These are phyloP conservation scores for Periglandula ipomoeae DNA, from an alignment of 2,329 filamentous ascomycete genomes.

Conservation along the genomic window DNA sequence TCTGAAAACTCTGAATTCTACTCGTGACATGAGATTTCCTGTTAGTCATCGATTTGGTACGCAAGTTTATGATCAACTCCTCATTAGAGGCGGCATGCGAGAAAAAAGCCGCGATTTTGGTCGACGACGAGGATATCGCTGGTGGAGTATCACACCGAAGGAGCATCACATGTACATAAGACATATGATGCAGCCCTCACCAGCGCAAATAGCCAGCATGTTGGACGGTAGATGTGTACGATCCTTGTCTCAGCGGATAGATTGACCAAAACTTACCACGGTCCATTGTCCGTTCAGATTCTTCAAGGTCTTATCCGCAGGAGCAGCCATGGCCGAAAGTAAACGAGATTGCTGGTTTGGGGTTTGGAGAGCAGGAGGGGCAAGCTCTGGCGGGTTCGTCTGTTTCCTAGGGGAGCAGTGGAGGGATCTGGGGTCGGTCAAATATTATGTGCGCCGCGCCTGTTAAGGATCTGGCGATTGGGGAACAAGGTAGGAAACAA, in stretches of 20 bases:
- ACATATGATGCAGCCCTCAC: background rate
- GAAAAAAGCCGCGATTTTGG: no score
- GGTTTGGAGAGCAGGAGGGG: background rate
- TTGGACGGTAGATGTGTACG: background rate
- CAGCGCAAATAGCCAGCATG: background rate
- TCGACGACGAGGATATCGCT: no score
- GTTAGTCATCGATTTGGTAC: background rate
- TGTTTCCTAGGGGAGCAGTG: background rate
- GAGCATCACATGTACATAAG: background rate
- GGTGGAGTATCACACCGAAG: no score
- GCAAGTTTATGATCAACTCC: no score
- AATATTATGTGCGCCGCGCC: background rate
- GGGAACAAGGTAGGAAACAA: background rate
- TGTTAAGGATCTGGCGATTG: background rate
- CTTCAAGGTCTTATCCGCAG: slow-evolving; percentile 53
- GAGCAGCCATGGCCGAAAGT: slow-evolving; percentile 55
- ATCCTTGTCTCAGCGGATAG: background rate
- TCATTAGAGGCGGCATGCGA: background rate
- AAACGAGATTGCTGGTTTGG: background rate
- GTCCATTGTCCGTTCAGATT: slow-evolving; percentile 62
- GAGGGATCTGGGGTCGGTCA: background rate
- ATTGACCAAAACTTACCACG: slow-evolving; percentile 44
- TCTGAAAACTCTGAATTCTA: slow-evolving; percentile 72
- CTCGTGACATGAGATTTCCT: background rate
- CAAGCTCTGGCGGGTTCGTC: background rate